A percentile compares a stretch with the other conserved stretches of the same genome.
Evolutionary conservation across 2,329 filamentous ascomycete species (phyloP).

Genomic region (Phoma sp.): DNA sequence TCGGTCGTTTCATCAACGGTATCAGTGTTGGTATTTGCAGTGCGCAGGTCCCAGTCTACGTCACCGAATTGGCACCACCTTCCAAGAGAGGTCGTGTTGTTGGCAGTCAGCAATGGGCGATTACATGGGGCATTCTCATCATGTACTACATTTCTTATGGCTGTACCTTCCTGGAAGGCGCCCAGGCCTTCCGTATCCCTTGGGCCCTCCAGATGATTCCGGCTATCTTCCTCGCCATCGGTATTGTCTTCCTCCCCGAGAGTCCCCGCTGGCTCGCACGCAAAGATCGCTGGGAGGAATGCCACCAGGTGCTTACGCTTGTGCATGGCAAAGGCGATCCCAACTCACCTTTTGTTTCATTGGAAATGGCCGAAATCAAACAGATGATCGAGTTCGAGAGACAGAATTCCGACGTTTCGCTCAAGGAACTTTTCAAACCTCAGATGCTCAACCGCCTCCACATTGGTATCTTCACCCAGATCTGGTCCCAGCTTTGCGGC

Average conservation of each 20-base stretch:
- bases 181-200: constrained; percentile 45
- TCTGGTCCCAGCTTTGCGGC: constrained; percentile 77
- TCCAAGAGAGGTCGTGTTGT: constrained; percentile 68
- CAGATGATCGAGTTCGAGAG: constrained; percentile 76
- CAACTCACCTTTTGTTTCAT: constrained; percentile 68
- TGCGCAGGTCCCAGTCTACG: constrained; percentile 72
- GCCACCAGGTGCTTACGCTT: constrained; percentile 49
- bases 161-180: constrained; percentile 41
- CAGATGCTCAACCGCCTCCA: constrained; percentile 76
- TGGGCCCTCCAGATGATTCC: constrained; percentile 49
- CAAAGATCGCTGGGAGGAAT: constrained; percentile 55
- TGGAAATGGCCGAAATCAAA: constrained; percentile 74
- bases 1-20: constrained; percentile 74
- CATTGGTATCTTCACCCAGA: constrained; percentile 74
- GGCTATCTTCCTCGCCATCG: constrained; percentile 50
- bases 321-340: constrained; percentile 64
- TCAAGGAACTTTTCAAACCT: constrained; percentile 73
- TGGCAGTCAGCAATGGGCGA: constrained; percentile 75
- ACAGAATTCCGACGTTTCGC: constrained; percentile 70
- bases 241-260: constrained; percentile 57
- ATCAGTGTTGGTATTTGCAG: constrained; percentile 76
- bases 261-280: constrained; percentile 55
- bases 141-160: constrained; percentile 48
- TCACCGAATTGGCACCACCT: constrained; percentile 68
- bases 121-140: constrained; percentile 65